Base-by-base conservation (phyloP, 345 rosid genomes). In the Pistacia integerrima region DNA sequence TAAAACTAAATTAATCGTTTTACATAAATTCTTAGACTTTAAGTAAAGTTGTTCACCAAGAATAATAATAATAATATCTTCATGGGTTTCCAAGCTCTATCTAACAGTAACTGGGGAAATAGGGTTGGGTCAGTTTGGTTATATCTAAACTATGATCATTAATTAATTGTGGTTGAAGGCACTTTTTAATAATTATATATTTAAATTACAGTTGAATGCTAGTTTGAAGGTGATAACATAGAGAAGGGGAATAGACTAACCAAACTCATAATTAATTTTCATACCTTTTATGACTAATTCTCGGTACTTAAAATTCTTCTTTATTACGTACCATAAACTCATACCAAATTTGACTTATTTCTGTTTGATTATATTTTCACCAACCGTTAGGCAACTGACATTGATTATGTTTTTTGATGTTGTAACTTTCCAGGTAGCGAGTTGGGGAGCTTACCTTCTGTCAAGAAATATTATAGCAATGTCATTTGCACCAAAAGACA, bases 401-500 rank as follows among this genome's bases (percentile, higher is more conserved):
- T 10, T 51, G 12, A 51, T 51, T 51, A 10, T 51, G 57, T 54
- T 41, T 41, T 41, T 41, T 22, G 70, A 67, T 48, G 70, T 22
- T 48, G 8, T 25, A 48, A 67, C 51, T n/a, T 57, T 65, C 41
- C 67, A 95, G 99, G 99, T 95, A 35, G 99, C 99, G n/a, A 95
- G 99, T 68, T 93, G 89, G 87, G 98, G 99, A 78, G 99, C 98
- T 49, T 93, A 90, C 79, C 92, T 95, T 11, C 63, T 95, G 74
- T 86, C 98, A 8, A 80, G 94, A 74, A 81, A 93, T 87, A 86
- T 95, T 17, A 30, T 86, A 30, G 80, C 98, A 17, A 75, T 92
- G 89, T 95, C 99, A 56, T 93, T 95, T 84, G 99, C 99, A 25
- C 99, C 99, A 61, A 89, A 92, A 67, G 99, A 95, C 79, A 93